Conservation (phyloP, 2,329 filamentous ascomycete species). For the Colletotrichum orchidophilum region DNA sequence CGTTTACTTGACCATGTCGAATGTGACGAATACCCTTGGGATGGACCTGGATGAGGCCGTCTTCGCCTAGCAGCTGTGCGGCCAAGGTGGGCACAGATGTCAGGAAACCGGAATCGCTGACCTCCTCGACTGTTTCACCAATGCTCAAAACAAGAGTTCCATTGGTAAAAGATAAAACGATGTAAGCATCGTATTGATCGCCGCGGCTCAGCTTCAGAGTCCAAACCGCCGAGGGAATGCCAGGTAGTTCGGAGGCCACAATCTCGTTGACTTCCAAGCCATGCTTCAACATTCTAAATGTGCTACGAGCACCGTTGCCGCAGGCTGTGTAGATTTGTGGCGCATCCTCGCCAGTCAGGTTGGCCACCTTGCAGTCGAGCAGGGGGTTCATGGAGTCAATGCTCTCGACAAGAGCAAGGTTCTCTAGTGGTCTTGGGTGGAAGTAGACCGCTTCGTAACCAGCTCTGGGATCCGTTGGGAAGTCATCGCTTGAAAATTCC, state of each 20-base stretch:
- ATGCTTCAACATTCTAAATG: conserved; percentile 91
- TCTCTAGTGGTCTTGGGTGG: conserved; percentile 80
- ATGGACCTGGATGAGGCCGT: conserved; percentile 92
- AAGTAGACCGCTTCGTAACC: conserved; percentile 86
- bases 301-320: conserved; percentile 87
- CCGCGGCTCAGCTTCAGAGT: conserved; percentile 85
- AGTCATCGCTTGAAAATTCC: conserved; percentile 86
- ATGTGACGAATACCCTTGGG: conserved; percentile 97
- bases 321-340: conserved; percentile 96
- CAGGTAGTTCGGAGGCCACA: conserved; percentile 90
- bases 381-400: conserved; percentile 91
- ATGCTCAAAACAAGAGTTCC: conserved; percentile 93
- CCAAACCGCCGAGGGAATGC: conserved; percentile 92
- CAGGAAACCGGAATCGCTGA: conserved; percentile 91
- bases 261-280: conserved; percentile 94
- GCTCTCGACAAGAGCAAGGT: conserved; percentile 84
- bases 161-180: conserved; percentile 92
- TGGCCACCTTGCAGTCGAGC: conserved; percentile 90
- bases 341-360: conserved; percentile 90
- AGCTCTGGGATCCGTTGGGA: conserved; percentile 77
- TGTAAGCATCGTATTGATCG: conserved; percentile 92
- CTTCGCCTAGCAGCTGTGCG: conserved; percentile 92
- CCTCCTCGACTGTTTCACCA: conserved; percentile 95
- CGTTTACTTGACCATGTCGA: conserved; percentile 79
- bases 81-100: conserved; percentile 89